phyloP scores from a whole-genome alignment of 306 rosid species.

The Coriaria nepalensis region DNA sequence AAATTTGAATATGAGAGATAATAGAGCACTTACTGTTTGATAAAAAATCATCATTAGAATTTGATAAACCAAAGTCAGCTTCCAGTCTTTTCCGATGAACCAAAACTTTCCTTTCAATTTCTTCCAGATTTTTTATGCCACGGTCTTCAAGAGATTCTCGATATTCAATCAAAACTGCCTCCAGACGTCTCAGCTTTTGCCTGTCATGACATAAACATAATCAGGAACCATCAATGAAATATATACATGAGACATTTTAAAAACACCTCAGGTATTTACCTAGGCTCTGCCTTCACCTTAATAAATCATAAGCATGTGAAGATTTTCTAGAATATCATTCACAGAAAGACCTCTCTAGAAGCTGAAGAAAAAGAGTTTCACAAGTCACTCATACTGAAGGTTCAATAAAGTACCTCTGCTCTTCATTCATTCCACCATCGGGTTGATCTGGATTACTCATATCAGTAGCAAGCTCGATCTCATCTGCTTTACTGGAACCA shows the following conservation, averaged over 20 bases:
- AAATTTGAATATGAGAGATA: neutral
- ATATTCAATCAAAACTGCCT: conserved; percentile 88
- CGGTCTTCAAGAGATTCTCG: conserved; percentile 88
- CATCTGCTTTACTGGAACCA: conserved; percentile 50
- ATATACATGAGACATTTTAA: too few species aligned
- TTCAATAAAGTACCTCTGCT: conserved; percentile 44
- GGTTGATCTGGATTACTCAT: conserved; percentile 37
- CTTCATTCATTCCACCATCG: conserved; percentile 85
- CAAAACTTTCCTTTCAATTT: conserved; percentile 63
- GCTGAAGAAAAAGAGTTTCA: too few species aligned
- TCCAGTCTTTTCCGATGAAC: conserved; percentile 52
- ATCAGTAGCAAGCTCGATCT: conserved; percentile 56
- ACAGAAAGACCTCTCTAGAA: too few species aligned
- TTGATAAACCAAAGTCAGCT: conserved; percentile 63
- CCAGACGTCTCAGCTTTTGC: conserved; percentile 85
- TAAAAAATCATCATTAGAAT: conserved; percentile 56
- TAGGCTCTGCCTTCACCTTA: too few species aligned
- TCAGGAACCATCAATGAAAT: too few species aligned
- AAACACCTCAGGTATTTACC: too few species aligned
- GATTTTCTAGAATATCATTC: too few species aligned
- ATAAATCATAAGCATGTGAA: too few species aligned
- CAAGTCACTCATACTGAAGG: neutral
- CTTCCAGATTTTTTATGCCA: conserved; percentile 68
- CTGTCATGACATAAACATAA: conserved; percentile 27
- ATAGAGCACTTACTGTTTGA: conserved; percentile 51